Evolutionary conservation across 139 green algal genomes (phyloP).

Genomic region (Chlamydomonas sp.): DNA sequence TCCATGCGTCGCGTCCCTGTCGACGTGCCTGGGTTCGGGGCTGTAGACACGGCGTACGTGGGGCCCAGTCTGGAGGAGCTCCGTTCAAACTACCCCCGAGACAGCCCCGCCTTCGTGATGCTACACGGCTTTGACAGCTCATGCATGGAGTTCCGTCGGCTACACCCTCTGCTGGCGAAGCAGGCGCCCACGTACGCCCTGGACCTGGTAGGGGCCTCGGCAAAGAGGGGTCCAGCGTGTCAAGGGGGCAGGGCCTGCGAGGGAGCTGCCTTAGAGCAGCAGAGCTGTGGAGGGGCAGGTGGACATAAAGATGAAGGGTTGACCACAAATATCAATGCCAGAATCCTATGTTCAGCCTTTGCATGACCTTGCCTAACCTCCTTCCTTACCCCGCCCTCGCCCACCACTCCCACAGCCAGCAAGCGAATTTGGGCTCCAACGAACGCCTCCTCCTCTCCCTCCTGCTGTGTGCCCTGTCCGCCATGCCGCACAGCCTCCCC

Average conservation of each 20-base stretch:
- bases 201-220: constrained; percentile 75
- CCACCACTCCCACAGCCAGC: not conserved
- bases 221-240: not conserved
- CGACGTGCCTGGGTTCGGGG: not conserved
- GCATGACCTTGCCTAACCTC: too few species aligned
- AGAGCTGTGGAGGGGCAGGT: too few species aligned
- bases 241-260: not conserved
- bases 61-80: constrained; percentile 44
- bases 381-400: not conserved
- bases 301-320: too few species aligned
- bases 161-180: constrained; percentile 77
- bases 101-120: constrained; percentile 77
- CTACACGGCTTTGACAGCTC: constrained; percentile 92
- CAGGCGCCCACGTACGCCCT: constrained; percentile 78
- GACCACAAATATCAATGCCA: too few species aligned
- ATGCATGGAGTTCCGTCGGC: constrained; percentile 88
- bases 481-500: not conserved
- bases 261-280: too few species aligned
- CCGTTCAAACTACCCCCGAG: not conserved
- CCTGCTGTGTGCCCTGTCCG: not conserved
- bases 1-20: constrained; percentile 39
- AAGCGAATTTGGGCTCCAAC: not conserved
- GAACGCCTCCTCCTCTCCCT: not conserved
- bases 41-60: constrained; percentile 44
- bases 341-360: too few species aligned